Evolutionary conservation across 257 asterid genomes (phyloP), one percentile per base, ranked within the genome.

Genomic region (Verbascum thapsus): DNA sequence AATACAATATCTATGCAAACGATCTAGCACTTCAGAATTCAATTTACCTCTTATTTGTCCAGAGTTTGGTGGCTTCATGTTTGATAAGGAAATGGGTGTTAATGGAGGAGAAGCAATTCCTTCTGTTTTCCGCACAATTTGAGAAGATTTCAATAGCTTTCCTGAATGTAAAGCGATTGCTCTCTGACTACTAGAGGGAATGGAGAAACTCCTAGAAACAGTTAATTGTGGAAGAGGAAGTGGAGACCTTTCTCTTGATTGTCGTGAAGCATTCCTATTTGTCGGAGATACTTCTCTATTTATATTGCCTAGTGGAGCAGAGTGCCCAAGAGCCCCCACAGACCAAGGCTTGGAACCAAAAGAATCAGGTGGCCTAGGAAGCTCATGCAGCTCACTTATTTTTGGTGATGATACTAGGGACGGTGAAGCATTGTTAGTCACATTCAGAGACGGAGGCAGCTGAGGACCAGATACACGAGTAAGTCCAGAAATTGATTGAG

Each of bases 311-410:
- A 91, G 55, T 3, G 98, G 96, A 19, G 90, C 98, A 64, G 98
- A 91, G 79, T 86, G 91, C 55, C 95, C 96, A n/a, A 81, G 72
- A 22, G 65, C 58, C 49, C 78, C 78, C 6, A 59, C 38, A 61
- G 84, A 73, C 61, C 75, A 72, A 6, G 88, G 83, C 80, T 81
- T 85, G 74, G 76, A 50, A 68, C 67, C 61, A 13, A 76, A 74
- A 67, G 81, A 69, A 69, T 82, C 96, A 15, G 99, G 99, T 2
- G 99, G 99, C 62, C 94, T 88, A 18, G 99, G 99, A 52, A 92
- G 99, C 78, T 89, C 96, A 53, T 92, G 99, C 56, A 92, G 99
- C 83, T 92, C 99, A 34, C 85, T 89, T 57, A 87, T 77, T 56
- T 71, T 87, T 22, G 97, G 97, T 42, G 97, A 89, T 60, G 98